Percentiles rank a stretch among this genome's conserved stretches.
Evolutionary conservation across 208 protist species (phyloP).

Genomic region (Strigomonas oncopelti): DNA sequence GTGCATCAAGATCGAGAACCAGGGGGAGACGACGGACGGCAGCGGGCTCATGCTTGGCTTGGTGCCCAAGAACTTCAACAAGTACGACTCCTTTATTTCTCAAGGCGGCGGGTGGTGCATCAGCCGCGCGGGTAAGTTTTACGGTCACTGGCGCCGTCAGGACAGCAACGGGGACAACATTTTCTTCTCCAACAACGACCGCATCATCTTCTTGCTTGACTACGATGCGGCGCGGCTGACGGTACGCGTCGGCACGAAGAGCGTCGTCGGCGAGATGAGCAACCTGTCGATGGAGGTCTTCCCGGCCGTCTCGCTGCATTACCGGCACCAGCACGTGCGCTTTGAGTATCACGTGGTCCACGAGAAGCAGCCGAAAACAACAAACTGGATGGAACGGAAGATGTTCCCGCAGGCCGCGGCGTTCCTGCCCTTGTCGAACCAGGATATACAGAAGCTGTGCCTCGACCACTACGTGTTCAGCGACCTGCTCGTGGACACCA

Average conservation of each 20-base stretch:
- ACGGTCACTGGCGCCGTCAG: conserved; percentile 87
- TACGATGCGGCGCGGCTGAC: conserved; percentile 84
- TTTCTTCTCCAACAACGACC: conserved; percentile 84
- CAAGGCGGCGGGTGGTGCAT: conserved; percentile 91
- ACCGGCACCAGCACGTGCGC: conserved; percentile 88
- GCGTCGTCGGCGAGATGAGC: conserved; percentile 81
- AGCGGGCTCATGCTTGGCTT: conserved; percentile 92
- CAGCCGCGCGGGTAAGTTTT: conserved; percentile 90
- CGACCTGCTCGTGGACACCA: conserved; percentile 38
- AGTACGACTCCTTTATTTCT: conserved; percentile 92
- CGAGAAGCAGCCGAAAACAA: conserved; percentile 42
- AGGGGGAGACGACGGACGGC: conserved; percentile 88
- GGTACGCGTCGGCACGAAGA: conserved; percentile 80
- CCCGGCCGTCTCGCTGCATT: conserved; percentile 88
- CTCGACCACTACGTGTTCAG: conserved; percentile 81
- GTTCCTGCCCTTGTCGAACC: conserved; percentile 44
- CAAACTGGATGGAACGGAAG: conserved; percentile 68
- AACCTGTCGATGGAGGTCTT: conserved; percentile 86
- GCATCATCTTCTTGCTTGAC: conserved; percentile 84
- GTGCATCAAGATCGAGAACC: conserved; percentile 88
- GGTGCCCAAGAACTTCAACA: conserved; percentile 83
- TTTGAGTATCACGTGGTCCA: conserved; percentile 86
- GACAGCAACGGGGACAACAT: conserved; percentile 47
- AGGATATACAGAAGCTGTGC: conserved; percentile 45
- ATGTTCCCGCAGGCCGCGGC: conserved; percentile 56